These are phyloP conservation scores for Trichaptum fuscoviolaceum DNA, from an alignment of 768 basidiomycete genomes.

Conservation along the genomic window DNA sequence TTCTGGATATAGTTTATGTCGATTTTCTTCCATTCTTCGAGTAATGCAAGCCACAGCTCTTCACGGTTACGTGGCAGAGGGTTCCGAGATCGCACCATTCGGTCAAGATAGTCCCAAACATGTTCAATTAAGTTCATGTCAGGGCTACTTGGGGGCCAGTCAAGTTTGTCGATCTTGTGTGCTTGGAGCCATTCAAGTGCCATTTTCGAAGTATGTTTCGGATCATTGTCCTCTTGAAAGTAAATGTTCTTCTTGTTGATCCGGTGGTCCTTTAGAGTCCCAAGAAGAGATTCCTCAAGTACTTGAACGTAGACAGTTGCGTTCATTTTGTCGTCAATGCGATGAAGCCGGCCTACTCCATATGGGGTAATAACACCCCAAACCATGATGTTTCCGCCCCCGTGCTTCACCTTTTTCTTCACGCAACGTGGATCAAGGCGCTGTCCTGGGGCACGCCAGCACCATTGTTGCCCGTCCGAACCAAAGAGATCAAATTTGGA, in stretches of 20 bases:
- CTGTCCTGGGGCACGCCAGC: conserved; percentile 22
- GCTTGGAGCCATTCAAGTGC: conserved; percentile 16
- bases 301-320: conserved; percentile 13
- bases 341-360: conserved; percentile 23
- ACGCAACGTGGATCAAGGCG: too few species aligned
- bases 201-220: conserved; percentile 14
- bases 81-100: too few species aligned
- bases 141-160: conserved; percentile 16
- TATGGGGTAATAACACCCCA: conserved; percentile 16
- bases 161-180: conserved; percentile 10
- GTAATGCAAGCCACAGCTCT: too few species aligned
- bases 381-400: too few species aligned
- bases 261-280: conserved; percentile 12
- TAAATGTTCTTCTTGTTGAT: conserved; percentile 10
- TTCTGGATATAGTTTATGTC: too few species aligned
- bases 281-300: conserved; percentile 12
- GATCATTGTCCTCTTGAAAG: conserved; percentile 20
- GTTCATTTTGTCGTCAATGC: conserved; percentile 28
- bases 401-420: too few species aligned
- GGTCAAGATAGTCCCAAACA: background rate
- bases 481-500: conserved; percentile 28
- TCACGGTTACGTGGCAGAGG: too few species aligned
- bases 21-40: too few species aligned
- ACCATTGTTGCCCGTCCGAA: conserved; percentile 28
- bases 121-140: conserved; percentile 10